Conservation (phyloP, 768 basidiomycete species). For the Arthromyces matolae region DNA sequence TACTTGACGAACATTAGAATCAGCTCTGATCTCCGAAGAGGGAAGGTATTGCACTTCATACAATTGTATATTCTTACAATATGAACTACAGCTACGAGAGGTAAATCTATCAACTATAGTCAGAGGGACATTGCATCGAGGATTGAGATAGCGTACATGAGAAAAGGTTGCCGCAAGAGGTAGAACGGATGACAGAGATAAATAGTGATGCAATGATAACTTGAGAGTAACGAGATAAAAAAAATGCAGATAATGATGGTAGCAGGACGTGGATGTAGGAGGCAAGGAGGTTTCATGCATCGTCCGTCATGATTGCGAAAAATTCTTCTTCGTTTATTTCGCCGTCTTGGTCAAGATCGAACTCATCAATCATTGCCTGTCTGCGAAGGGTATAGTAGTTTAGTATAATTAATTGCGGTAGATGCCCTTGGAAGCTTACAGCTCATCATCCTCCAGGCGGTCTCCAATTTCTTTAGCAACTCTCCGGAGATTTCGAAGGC, state of each 20-base stretch:
- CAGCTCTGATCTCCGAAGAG: no score
- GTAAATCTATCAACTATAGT: slow-evolving; percentile 5
- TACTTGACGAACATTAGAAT: no score
- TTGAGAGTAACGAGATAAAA: slow-evolving; percentile 8
- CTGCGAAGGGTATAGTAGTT: no score
- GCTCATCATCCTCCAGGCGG: slow-evolving; percentile 89
- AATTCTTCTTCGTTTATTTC: slow-evolving; percentile 98
- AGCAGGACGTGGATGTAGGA: not conserved
- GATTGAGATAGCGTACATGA: slow-evolving; percentile 7
- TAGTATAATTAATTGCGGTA: no score
- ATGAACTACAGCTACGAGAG: slow-evolving; percentile 9
- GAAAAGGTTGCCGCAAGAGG: slow-evolving; percentile 6
- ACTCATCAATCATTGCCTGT: slow-evolving; percentile 99
- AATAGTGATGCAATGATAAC: slow-evolving; percentile 9
- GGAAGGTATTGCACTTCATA: no score
- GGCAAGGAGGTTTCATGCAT: slow-evolving; percentile 43
- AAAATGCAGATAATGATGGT: slow-evolving; percentile 5
- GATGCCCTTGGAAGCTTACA: slow-evolving; percentile 79
- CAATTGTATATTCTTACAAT: slow-evolving; percentile 7
- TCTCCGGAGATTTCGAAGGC: slow-evolving; percentile 81
- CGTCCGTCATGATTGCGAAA: slow-evolving; percentile 95
- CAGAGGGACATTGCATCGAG: not conserved
- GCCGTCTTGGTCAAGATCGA: slow-evolving; percentile 96
- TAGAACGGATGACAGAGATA: slow-evolving; percentile 6
- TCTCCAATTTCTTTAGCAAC: slow-evolving; percentile 98